Base-by-base conservation (phyloP, 192 early-diverging fungal species). In the Funneliformis geosporum region DNA sequence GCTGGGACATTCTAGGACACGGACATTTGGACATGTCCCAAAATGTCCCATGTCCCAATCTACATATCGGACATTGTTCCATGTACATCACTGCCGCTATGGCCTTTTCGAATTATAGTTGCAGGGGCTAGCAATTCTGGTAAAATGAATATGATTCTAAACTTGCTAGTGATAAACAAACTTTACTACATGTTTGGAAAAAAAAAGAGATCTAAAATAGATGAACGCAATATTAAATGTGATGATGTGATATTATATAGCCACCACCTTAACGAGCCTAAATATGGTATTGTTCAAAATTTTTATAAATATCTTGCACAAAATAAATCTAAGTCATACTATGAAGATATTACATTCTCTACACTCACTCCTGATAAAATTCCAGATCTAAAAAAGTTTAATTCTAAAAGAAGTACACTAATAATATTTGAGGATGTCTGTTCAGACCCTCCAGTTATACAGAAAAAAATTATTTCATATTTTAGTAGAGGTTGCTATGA, bases 401-500 rank as follows among this genome's bases (percentile, higher is more conserved):
- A 75, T 75, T 38, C 59, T 75, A 75, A 75, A 75, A 75, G 59
- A 75, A 75, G 73, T 75, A 75, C 39, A 75, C 23, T 75, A 75
- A 23, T 18, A 28, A 75, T 75, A 75, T 59, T 75, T 62, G 55
- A 75, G 40, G 73, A 75, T 75, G 55, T 62, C 60, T 61, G 39
- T 33, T 75, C 73, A 10, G 28, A 75, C 16, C 60, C 50, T 60
- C 16, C 47, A 75, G 55, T 33, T 75, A 75, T 60, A 75, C 73
- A 75, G 73, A 75, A 75, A 50, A 73, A 73, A 73, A 73, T 73
- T 73, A 73, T 73, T 73, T 46, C 72, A 73, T 73, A 46, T 59
- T 75, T 75, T 42, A 75, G 38, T 38, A 14, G 73, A 60, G 73
- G 59, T 59, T 28, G 73, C 10, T 59, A 75, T 39, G 59, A 75